phyloP scores from a whole-genome alignment of 1,284 basidiomycete genomes.

The Malassezia sp. region DNA sequence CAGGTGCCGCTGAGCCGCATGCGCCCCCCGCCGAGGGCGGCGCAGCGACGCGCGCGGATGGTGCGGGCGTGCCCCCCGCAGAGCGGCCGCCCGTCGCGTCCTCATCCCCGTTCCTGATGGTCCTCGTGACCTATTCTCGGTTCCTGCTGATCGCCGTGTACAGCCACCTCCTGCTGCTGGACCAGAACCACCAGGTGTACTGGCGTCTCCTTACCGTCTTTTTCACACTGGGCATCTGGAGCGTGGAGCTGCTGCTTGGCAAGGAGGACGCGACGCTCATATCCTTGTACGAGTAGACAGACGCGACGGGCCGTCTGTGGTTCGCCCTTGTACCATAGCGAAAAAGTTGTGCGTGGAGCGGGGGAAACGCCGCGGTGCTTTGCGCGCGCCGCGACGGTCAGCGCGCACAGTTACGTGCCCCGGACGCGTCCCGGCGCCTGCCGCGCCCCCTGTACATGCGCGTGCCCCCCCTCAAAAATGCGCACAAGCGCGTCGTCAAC shows the following conservation, averaged over 20 bases:
- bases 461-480: not conserved
- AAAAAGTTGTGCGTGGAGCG: no score
- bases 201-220: constrained; percentile 44
- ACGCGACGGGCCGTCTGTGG: no score
- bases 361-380: no score
- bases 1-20: constrained; percentile 14
- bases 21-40: no score
- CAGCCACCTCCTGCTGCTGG: constrained; percentile 37
- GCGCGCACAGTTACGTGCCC: no score
- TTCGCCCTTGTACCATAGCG: not conserved
- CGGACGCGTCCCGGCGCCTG: no score
- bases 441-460: no score
- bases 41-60: not conserved
- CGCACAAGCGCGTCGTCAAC: not conserved
- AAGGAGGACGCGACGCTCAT: constrained; percentile 19
- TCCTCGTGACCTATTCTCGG: constrained; percentile 33
- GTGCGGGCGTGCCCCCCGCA: not conserved
- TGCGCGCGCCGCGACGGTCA: no score
- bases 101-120: constrained; percentile 11
- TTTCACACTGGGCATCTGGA: constrained; percentile 35
- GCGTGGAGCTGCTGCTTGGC: constrained; percentile 35
- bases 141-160: constrained; percentile 43
- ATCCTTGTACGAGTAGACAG: constrained; percentile 12
- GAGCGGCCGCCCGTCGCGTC: constrained; percentile 14
- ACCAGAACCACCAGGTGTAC: constrained; percentile 42